Evolutionary conservation across 768 basidiomycete species (phyloP).

Genomic region (Kondoa subrosea): DNA sequence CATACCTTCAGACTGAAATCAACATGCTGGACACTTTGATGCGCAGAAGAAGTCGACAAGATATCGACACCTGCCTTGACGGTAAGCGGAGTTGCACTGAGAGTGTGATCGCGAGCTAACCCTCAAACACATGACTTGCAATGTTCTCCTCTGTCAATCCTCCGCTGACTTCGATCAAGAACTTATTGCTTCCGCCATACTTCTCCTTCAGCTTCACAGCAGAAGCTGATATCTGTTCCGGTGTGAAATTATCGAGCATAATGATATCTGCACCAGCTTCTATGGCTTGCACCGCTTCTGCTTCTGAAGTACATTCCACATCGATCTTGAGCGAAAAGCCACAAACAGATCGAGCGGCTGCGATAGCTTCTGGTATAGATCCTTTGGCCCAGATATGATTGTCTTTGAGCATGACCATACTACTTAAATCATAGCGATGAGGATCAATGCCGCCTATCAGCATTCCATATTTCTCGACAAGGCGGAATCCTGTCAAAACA

Average conservation of each 20-base stretch:
- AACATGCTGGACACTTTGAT: constrained; percentile 81
- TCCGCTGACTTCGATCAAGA: constrained; percentile 83
- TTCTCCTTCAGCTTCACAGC: constrained; percentile 56
- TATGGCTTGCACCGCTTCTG: constrained; percentile 92
- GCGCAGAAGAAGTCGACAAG: constrained; percentile 72
- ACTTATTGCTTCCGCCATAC: constrained; percentile 50
- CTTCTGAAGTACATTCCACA: constrained; percentile 76
- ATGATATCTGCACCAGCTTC: constrained; percentile 48
- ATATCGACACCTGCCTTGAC: constrained; percentile 70
- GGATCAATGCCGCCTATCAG: constrained; percentile 88
- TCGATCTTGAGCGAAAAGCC: constrained; percentile 84
- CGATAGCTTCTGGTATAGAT: constrained; percentile 74
- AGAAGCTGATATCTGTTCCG: constrained; percentile 45
- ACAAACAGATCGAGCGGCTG: constrained; percentile 68
- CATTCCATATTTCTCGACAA: constrained; percentile 97
- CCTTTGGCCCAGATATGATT: constrained; percentile 98
- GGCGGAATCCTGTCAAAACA: constrained; percentile 51
- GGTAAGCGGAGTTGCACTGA: not conserved
- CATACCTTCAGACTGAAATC: constrained; percentile 88
- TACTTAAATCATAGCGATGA: constrained; percentile 88
- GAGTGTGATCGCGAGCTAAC: constrained; percentile 37
- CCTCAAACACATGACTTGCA: constrained; percentile 59
- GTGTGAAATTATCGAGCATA: constrained; percentile 29
- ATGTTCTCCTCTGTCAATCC: constrained; percentile 82
- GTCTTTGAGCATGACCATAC: constrained; percentile 99